phyloP scores from a whole-genome alignment of 1,139 yeast species.

The Suhomyces coccinellae region DNA sequence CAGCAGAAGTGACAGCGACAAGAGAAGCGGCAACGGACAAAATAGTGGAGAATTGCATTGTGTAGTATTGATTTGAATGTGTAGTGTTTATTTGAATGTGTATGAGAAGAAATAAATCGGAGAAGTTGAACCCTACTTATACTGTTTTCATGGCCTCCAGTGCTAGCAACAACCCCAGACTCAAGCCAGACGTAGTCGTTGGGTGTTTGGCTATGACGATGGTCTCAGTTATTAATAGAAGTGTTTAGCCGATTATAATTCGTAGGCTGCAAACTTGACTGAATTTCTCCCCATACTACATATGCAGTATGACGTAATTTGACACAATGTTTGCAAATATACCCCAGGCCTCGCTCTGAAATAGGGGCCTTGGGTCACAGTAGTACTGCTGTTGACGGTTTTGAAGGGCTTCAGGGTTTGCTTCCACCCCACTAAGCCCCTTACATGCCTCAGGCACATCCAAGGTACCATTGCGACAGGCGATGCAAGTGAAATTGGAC shows the following conservation, averaged over 20 bases:
- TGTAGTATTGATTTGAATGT: too few species aligned
- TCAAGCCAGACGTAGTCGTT: background rate
- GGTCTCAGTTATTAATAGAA: background rate
- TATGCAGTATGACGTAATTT: background rate
- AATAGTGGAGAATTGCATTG: conserved; percentile 13
- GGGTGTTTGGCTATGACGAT: background rate
- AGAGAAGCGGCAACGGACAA: conserved; percentile 19
- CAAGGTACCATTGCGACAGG: background rate
- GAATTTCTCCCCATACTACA: background rate
- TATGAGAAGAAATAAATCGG: background rate
- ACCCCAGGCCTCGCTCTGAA: background rate
- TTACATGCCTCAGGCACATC: background rate
- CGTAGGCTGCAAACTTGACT: background rate
- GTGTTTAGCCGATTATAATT: background rate
- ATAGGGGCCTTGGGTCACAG: too few species aligned
- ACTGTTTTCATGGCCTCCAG: background rate
- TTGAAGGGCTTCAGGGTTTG: too few species aligned
- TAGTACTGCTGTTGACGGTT: too few species aligned
- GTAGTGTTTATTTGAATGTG: background rate
- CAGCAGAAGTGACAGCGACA: conserved; percentile 6
- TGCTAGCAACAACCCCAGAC: background rate
- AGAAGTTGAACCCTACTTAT: background rate
- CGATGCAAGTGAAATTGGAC: background rate
- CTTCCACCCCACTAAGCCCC: background rate
- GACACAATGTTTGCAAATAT: background rate